These are phyloP conservation scores for Psidium friedrichsthalianum DNA, from an alignment of 345 rosid genomes.

Conservation along the genomic window DNA sequence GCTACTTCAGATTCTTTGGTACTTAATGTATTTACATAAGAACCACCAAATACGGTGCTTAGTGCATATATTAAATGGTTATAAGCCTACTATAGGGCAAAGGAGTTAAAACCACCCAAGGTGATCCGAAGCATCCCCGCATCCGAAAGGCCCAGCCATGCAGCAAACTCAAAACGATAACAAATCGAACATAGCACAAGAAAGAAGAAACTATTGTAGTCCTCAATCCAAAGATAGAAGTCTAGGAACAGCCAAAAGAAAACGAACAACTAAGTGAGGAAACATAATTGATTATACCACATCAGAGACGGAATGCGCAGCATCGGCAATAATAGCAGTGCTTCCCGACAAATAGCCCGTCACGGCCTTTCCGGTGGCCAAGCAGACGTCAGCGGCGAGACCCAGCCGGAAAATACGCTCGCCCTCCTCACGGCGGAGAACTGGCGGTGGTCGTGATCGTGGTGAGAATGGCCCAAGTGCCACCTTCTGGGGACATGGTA, in stretches of 20 bases:
- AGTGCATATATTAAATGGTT: no score
- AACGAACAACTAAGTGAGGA: neutral
- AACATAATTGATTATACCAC: slow-evolving; percentile 22
- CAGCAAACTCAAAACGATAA: no score
- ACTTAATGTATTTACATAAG: neutral
- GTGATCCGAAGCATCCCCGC: neutral
- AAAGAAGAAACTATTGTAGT: neutral
- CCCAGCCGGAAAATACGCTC: slow-evolving; percentile 77
- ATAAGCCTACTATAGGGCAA: no score
- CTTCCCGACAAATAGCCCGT: slow-evolving; percentile 59
- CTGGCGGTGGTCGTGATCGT: slow-evolving; percentile 13
- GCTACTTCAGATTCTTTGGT: neutral
- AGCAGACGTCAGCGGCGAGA: slow-evolving; percentile 41
- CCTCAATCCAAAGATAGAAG: neutral
- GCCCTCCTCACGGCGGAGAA: slow-evolving; percentile 24
- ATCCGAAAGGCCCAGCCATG: no score
- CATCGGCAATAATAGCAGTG: slow-evolving; percentile 60
- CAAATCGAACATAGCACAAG: no score
- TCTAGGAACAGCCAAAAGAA: neutral
- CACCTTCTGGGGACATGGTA: slow-evolving; percentile 41
- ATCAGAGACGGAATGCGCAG: slow-evolving; percentile 61
- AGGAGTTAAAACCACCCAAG: no score
- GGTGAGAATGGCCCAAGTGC: slow-evolving; percentile 61
- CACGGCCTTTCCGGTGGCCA: slow-evolving; percentile 55
- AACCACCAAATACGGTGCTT: neutral